These are phyloP conservation scores for Lentinula detonsa DNA, from an alignment of 768 basidiomycete species.

Conservation along the genomic window DNA sequence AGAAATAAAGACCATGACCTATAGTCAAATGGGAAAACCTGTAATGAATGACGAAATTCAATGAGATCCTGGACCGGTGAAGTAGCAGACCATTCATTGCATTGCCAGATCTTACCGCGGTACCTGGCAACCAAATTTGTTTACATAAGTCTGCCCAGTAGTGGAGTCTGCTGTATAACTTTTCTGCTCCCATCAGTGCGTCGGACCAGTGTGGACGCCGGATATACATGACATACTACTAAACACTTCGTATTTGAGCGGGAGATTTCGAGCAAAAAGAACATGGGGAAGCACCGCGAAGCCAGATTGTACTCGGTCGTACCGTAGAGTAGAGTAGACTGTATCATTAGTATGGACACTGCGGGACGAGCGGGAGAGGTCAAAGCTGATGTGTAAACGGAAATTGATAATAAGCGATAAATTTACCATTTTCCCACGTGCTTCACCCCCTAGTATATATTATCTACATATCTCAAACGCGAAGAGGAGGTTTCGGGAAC, in stretches of 20 bases:
- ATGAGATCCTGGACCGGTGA: constrained; percentile 19
- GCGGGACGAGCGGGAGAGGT: background rate
- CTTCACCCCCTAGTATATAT: background rate
- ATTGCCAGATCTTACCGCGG: too few species aligned
- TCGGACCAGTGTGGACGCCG: background rate
- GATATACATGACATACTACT: background rate
- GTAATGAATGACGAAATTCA: too few species aligned
- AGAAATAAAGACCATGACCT: too few species aligned
- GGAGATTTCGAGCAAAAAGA: background rate
- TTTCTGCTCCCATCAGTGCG: background rate
- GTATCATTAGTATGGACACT: background rate
- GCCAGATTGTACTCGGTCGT: too few species aligned
- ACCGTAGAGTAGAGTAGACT: too few species aligned
- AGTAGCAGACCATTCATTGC: too few species aligned
- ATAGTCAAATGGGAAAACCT: too few species aligned
- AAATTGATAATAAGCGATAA: background rate
- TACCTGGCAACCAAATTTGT: background rate
- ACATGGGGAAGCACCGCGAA: background rate
- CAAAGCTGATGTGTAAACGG: background rate
- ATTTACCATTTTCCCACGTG: background rate
- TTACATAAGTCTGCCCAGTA: background rate
- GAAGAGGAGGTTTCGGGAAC: background rate
- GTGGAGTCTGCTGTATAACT: background rate
- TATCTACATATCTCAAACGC: background rate
- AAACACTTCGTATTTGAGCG: background rate